Evolutionary conservation across 129 eudicot genomes (phyloP).

Genomic region (Centella asiatica): DNA sequence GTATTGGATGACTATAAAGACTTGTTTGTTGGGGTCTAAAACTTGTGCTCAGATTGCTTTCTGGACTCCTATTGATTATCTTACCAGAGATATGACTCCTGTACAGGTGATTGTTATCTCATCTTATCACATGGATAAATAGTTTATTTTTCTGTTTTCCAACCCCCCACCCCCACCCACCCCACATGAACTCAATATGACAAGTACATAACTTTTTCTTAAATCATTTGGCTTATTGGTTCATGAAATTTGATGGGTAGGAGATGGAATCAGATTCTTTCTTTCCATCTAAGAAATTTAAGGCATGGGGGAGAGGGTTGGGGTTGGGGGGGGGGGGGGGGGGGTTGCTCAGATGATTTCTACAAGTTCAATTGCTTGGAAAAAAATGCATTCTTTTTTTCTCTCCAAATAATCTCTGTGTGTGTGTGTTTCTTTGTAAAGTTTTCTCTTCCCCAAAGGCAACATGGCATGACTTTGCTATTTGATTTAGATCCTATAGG

Average conservation of each 20-base stretch:
- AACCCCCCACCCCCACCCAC: too few species aligned
- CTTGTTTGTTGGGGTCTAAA: slow-evolving; percentile 72
- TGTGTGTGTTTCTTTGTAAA: too few species aligned
- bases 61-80: slow-evolving; percentile 82
- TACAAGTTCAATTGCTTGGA: too few species aligned
- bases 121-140: neutral
- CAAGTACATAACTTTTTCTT: neutral
- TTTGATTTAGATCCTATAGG: too few species aligned
- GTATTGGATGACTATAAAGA: slow-evolving; percentile 57
- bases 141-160: neutral
- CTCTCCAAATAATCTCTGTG: too few species aligned
- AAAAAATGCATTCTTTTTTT: too few species aligned
- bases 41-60: slow-evolving; percentile 56
- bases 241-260: neutral
- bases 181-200: too few species aligned
- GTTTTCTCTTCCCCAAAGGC: too few species aligned
- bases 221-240: neutral
- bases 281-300: neutral
- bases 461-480: too few species aligned
- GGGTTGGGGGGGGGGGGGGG: too few species aligned
- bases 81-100: slow-evolving; percentile 57
- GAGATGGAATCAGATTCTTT: neutral
- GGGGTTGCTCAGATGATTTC: neutral
- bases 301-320: neutral
- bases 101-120: slow-evolving; percentile 60